Base-by-base conservation (phyloP, 495 filamentous ascomycete genomes). In the Penicillium bialowiezense region DNA sequence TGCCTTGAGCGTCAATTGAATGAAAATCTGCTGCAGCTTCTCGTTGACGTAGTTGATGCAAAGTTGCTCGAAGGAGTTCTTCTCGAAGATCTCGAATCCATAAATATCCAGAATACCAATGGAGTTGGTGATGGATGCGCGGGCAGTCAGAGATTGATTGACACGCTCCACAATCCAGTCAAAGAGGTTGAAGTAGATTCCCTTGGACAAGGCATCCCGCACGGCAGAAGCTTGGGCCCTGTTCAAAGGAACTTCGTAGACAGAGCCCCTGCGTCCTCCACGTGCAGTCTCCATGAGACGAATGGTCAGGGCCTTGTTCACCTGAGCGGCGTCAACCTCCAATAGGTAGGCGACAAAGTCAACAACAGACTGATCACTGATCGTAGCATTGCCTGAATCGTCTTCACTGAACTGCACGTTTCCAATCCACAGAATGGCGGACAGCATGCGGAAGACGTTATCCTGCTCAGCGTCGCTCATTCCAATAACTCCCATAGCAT, bases 41-140 rank as follows among this genome's bases (percentile, higher is more conserved):
- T 99, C 95, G 71, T 99, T 99, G 63, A 99, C 95, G 63, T 99
- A 99, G 76, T 99, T 99, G 71, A 99, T 99, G 69, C 95, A 99
- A 13, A 99, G 85, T 73, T 99, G 95, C 68, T 99, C 95, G 58
- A 99, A 99, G 50, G 90, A 96, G 72, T 99, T 99, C 70, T 87
- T 90, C 67, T 99, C 93, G 55, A 99, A 99, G 55, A 99, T 99
- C 68, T 99, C 95, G 58, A 99, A 99, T 13, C 95, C 95, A 68
- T 99, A 99, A 52, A 99, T 99, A 79, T 99, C 95, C 41, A 99
- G 80, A 68, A 99, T 97, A 66, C 93, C 93, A 58, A 99, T 93
- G 2, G 89, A 88, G 64, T 96, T 90, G 10, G 84, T 72, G 7
- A 89, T 71, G 0, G 84, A 67, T 9, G 86, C 85, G 21, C 88